These are phyloP conservation scores for Lipomyces japonicus DNA, from an alignment of 805 yeast genomes.

Conservation along the genomic window DNA sequence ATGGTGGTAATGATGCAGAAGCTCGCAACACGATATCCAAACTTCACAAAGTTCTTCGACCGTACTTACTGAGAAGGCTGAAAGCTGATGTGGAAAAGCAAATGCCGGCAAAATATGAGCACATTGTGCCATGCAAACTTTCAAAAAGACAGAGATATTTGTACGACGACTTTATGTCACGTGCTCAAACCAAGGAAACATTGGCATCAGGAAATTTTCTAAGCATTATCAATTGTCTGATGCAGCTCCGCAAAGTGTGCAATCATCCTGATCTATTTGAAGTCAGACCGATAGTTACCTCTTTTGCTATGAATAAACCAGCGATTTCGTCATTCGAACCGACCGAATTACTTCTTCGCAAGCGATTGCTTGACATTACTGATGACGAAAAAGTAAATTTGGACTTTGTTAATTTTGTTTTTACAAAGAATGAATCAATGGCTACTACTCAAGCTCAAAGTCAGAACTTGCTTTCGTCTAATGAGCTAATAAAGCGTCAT, in stretches of 20 bases:
- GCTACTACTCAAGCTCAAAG: conserved; percentile 29
- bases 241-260: conserved; percentile 96
- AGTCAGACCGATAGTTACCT: conserved; percentile 89
- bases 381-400: conserved; percentile 44
- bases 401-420: conserved; percentile 57
- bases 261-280: conserved; percentile 96
- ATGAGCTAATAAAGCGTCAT: conserved; percentile 40
- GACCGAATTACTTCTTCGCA: conserved; percentile 43
- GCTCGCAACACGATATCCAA: conserved; percentile 81
- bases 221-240: conserved; percentile 91
- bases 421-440: conserved; percentile 51
- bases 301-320: conserved; percentile 69
- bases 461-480: conserved; percentile 10
- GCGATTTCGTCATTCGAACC: conserved; percentile 51
- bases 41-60: conserved; percentile 88
- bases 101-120: conserved; percentile 98
- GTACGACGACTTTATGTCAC: conserved; percentile 94
- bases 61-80: conserved; percentile 83
- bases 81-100: conserved; percentile 97
- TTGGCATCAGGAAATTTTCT: conserved; percentile 90
- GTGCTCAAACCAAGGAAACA: conserved; percentile 93
- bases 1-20: conserved; percentile 57
- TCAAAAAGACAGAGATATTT: conserved; percentile 88
- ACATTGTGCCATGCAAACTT: conserved; percentile 83
- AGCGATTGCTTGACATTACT: conserved; percentile 34